A percentile compares a stretch with the other conserved stretches of the same genome.
These are phyloP conservation scores for Aspergillus flavus DNA, from an alignment of 2,329 filamentous ascomycete genomes.

Conservation along the genomic window DNA sequence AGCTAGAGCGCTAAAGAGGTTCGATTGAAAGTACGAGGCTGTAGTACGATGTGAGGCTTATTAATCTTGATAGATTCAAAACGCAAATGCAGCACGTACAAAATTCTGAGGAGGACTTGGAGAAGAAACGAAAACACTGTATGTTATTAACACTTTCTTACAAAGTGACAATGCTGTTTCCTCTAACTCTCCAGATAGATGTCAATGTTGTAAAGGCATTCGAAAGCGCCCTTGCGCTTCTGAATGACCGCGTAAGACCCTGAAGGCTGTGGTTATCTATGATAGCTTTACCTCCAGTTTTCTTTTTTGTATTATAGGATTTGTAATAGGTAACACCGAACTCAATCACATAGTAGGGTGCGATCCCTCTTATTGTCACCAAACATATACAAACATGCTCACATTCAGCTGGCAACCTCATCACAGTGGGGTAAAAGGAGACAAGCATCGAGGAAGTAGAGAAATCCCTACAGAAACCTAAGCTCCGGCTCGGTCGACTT, in stretches of 20 bases:
- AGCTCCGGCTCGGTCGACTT: constrained; percentile 7
- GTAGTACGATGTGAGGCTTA: background rate
- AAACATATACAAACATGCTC: background rate
- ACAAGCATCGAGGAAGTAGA: background rate
- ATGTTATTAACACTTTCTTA: constrained; percentile 37
- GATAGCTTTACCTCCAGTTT: background rate
- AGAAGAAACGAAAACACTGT: constrained; percentile 81
- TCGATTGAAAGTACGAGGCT: constrained; percentile 19
- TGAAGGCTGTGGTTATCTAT: background rate
- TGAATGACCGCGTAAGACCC: constrained; percentile 36
- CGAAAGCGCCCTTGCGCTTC: constrained; percentile 49
- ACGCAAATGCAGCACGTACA: constrained; percentile 78
- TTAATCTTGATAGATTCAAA: constrained; percentile 61
- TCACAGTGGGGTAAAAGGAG: background rate
- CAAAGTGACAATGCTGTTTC: background rate
- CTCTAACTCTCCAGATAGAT: constrained; percentile 35
- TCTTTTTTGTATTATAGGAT: background rate
- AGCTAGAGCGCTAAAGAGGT: constrained; percentile 76
- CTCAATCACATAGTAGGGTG: background rate
- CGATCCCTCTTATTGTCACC: background rate
- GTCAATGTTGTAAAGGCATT: constrained; percentile 51
- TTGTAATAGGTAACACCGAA: background rate
- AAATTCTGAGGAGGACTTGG: constrained; percentile 70
- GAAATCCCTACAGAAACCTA: background rate
- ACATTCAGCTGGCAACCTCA: background rate